Evolutionary conservation across 164 flowering plant genomes (phyloP).

Genomic region (Aristolochia contorta): DNA sequence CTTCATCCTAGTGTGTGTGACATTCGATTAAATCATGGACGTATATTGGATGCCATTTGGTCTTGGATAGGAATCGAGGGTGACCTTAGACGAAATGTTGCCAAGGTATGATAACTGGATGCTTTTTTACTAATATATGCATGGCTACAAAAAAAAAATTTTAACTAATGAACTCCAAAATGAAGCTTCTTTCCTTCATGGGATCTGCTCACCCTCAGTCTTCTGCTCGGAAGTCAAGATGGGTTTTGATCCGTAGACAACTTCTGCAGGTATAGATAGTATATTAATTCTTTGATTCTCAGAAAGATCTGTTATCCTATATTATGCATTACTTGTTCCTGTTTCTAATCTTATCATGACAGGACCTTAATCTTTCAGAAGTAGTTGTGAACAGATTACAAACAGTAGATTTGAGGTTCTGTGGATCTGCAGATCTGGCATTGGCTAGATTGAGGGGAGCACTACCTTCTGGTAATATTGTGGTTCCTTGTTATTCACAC

Average conservation of each 20-base stretch:
- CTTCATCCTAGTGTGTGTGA: constrained; percentile 51
- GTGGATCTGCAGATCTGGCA: constrained; percentile 78
- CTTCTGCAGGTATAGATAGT: constrained; percentile 63
- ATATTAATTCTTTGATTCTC: background rate
- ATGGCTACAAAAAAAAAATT: background rate
- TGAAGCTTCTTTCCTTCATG: constrained; percentile 78
- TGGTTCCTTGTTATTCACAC: constrained; percentile 1
- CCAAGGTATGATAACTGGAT: constrained; percentile 46
- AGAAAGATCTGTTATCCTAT: background rate
- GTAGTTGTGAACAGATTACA: constrained; percentile 83
- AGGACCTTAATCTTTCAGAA: constrained; percentile 78
- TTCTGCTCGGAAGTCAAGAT: constrained; percentile 61
- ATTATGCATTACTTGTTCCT: background rate
- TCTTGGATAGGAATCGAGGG: constrained; percentile 78
- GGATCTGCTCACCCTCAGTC: constrained; percentile 78
- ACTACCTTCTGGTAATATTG: constrained; percentile 57
- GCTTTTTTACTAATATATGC: background rate
- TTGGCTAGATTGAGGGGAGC: constrained; percentile 93
- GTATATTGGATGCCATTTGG: constrained; percentile 82
- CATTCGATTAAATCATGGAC: constrained; percentile 78
- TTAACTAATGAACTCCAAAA: constrained; percentile 10
- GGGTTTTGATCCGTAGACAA: constrained; percentile 82
- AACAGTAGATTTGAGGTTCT: constrained; percentile 76
- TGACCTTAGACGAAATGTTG: constrained; percentile 68
- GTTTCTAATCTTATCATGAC: background rate